Conservation (phyloP, 2,329 filamentous ascomycete genomes). For the Clarireedia sp. region DNA sequence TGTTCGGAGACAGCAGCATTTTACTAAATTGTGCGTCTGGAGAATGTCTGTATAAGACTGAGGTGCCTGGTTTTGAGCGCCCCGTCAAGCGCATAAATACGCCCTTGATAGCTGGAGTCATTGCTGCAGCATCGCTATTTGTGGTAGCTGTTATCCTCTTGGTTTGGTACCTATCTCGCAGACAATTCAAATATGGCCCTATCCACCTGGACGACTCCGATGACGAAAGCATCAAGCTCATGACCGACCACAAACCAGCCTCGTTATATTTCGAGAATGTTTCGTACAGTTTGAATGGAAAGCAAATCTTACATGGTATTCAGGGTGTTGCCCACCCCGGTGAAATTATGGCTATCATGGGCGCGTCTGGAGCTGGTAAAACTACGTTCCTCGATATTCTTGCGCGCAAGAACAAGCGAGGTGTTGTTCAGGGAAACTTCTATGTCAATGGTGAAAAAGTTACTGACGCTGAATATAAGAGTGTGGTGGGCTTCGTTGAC, state of each 20-base stretch:
- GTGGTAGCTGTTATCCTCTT: conserved; percentile 77
- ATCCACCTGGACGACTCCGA: conserved; percentile 84
- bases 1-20: conserved; percentile 92
- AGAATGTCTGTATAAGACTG: conserved; percentile 87
- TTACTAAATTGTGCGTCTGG: conserved; percentile 73
- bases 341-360: conserved; percentile 97
- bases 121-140: conserved; percentile 78
- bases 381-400: conserved; percentile 95
- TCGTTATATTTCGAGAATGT: conserved; percentile 84
- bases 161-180: conserved; percentile 81
- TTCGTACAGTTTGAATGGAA: conserved; percentile 78
- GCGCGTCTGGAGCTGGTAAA: conserved; percentile 93
- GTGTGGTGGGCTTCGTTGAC: conserved; percentile 92
- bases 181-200: conserved; percentile 60
- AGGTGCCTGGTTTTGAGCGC: conserved; percentile 82
- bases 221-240: conserved; percentile 77
- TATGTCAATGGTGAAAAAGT: conserved; percentile 92
- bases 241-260: conserved; percentile 86
- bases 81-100: conserved; percentile 96
- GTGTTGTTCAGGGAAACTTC: conserved; percentile 69
- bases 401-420: conserved; percentile 93
- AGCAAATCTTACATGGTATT: conserved; percentile 72
- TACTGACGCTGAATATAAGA: conserved; percentile 75
- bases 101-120: conserved; percentile 87
- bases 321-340: conserved; percentile 85